Evolutionary conservation across 257 asterid genomes (phyloP), one percentile per base, ranked within the genome.

Genomic region (Solanum chilense): DNA sequence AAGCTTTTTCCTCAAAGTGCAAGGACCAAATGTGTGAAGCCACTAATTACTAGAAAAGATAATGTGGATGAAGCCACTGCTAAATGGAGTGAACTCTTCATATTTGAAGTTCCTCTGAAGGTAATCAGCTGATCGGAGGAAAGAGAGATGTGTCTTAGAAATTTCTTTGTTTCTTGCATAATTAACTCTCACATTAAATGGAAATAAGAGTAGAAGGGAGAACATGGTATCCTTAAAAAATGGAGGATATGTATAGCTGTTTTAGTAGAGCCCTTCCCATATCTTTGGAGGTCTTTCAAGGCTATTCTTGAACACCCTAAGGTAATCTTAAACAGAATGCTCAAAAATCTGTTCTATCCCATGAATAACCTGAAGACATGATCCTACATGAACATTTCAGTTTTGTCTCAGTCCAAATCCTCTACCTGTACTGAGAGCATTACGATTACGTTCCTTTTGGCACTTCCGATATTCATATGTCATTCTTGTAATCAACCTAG

Each of bases 1-100:
- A 96, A 92, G 95, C 95, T 96, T 91, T 97, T 97, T 88, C 99
- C 99, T 82, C 99, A 97, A 92, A 97, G 99, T 93, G 99, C 99
- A 41, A 95, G 99, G 93, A 97, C 99, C 86, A 97, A 94, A 91
- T 95, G 99, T 89, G 99, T 97, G 89, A 94, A 92, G 91, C 99
- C 98, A n/a, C 89, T 87, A 69, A 87, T 92, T 73, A 78, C 83
- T 70, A 89, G 88, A 88, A 89, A 88, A 70, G 89, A 93, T 82
- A 94, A 88, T 88, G 86, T 84, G 42, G 91, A 91, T 82, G 98
- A 94, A 92, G 99, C 98, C 95, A 90, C 89, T 45, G 98, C 98
- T 85, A 93, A 89, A 90, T 97, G 99, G 99, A 95, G 95, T 87
- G 99, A 97, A 89, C 95, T 96, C 87, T 97, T 97, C 92, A 90